These are phyloP conservation scores for Oldenlandia corymbosa DNA, from an alignment of 257 asterid species.

Conservation along the genomic window DNA sequence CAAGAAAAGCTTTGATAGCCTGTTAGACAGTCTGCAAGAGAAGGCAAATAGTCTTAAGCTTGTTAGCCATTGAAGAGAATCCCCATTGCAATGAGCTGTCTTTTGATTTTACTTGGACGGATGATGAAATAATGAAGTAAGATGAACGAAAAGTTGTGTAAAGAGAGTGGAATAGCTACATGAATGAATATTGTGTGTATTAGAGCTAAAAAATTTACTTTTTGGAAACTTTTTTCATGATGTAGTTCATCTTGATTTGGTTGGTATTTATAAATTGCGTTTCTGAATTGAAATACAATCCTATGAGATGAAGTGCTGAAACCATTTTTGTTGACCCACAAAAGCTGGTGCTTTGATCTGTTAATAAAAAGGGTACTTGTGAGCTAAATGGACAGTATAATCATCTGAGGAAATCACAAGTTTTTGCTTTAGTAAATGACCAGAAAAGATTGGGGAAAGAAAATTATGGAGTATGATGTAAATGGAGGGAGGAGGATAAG, in stretches of 20 bases:
- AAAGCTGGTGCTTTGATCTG: no score
- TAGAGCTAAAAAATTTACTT: not conserved
- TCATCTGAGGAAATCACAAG: no score
- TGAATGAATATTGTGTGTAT: not conserved
- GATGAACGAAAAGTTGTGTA: constrained; percentile 8
- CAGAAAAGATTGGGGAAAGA: no score
- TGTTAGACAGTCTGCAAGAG: constrained; percentile 93
- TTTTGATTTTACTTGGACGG: constrained; percentile 5
- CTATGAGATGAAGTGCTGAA: not conserved
- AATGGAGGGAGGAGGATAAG: not conserved
- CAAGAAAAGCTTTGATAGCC: constrained; percentile 94
- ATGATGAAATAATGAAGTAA: constrained; percentile 18
- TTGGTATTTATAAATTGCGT: not conserved
- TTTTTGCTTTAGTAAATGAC: no score
- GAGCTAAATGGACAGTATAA: no score
- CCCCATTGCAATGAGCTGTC: not conserved
- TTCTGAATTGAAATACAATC: not conserved
- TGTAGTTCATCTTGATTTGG: not conserved
- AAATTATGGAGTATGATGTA: no score
- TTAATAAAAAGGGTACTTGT: no score
- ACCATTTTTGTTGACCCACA: no score
- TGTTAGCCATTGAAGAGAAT: constrained; percentile 54
- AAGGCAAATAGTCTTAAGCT: constrained; percentile 86
- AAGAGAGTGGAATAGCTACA: not conserved
- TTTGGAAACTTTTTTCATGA: not conserved